These are phyloP conservation scores for Discostella stelligeroides DNA, from an alignment of 108 stramenopile genomes.

Conservation along the genomic window DNA sequence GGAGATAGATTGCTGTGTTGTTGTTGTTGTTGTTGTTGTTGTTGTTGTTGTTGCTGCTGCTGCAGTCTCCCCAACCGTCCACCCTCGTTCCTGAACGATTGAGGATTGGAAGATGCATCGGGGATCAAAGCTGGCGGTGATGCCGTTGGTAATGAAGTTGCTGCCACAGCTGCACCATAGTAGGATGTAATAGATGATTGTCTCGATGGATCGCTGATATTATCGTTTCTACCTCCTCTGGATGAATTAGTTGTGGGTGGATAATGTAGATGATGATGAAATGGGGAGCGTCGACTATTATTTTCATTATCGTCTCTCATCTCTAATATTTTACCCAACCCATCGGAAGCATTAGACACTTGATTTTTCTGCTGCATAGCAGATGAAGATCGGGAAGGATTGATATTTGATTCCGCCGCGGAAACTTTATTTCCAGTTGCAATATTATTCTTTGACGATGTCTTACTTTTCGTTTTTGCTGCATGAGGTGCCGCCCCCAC, in stretches of 20 bases:
- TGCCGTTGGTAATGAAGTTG: no score
- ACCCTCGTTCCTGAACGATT: no score
- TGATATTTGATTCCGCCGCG: background rate
- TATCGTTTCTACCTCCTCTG: background rate
- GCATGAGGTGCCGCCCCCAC: background rate
- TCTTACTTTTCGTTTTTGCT: background rate
- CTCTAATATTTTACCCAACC: background rate
- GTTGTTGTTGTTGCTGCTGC: conserved; percentile 1
- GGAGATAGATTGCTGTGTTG: background rate
- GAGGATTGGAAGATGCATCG: no score
- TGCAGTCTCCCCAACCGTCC: background rate
- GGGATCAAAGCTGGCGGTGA: no score
- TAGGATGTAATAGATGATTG: background rate
- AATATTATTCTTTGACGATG: background rate
- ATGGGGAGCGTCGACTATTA: background rate
- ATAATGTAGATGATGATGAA: background rate
- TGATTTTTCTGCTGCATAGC: background rate
- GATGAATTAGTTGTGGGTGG: background rate
- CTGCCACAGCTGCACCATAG: no score
- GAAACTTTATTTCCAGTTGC: background rate
- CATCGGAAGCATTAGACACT: background rate
- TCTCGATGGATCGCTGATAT: background rate
- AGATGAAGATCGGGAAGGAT: background rate
- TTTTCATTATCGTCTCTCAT: background rate
- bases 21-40: background rate